A percentile compares a stretch with the other conserved stretches of the same genome.
phyloP scores from a whole-genome alignment of 225 moss, liverwort and hornwort species.

The Marchantia paleacea region DNA sequence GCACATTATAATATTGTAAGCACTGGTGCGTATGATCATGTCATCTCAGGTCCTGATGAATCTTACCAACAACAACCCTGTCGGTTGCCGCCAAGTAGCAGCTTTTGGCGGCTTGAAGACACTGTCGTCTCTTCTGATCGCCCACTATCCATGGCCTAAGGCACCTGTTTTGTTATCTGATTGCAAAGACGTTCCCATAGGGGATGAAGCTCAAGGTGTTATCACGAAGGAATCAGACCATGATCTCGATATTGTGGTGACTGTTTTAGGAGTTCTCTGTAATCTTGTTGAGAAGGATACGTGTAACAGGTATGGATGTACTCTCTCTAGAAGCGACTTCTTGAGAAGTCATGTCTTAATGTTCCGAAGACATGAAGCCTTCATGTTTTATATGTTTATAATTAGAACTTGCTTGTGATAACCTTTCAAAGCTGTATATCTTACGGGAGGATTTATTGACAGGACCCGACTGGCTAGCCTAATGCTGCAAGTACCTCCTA shows the following conservation, averaged over 20 bases:
- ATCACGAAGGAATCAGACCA: slow-evolving; percentile 58
- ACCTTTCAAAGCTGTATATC: not conserved
- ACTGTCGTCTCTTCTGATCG: slow-evolving; percentile 78
- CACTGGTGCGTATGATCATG: not conserved
- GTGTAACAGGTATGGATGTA: slow-evolving; percentile 63
- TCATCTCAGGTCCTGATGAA: slow-evolving; percentile 86
- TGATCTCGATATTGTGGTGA: slow-evolving; percentile 88
- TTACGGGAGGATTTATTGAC: slow-evolving; percentile 15
- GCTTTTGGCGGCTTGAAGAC: slow-evolving; percentile 74
- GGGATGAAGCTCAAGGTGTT: slow-evolving; percentile 4
- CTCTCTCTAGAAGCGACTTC: not conserved
- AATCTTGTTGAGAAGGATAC: slow-evolving; percentile 95
- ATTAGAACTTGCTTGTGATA: not conserved
- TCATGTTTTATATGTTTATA: not conserved
- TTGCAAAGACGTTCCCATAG: not conserved
- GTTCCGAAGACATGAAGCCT: no score
- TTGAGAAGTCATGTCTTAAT: not conserved
- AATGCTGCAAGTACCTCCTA: slow-evolving; percentile 65
- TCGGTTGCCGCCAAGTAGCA: slow-evolving; percentile 97
- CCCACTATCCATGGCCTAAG: slow-evolving; percentile 74
- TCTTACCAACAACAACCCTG: slow-evolving; percentile 92
- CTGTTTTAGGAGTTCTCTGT: slow-evolving; percentile 86
- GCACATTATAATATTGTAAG: not conserved
- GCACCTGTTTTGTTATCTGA: slow-evolving; percentile 25
- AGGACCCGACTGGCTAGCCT: slow-evolving; percentile 86